Evolutionary conservation across 495 filamentous ascomycete species (phyloP), one percentile per base, ranked within the genome.

Genomic region (Parachaetomium inaequale): DNA sequence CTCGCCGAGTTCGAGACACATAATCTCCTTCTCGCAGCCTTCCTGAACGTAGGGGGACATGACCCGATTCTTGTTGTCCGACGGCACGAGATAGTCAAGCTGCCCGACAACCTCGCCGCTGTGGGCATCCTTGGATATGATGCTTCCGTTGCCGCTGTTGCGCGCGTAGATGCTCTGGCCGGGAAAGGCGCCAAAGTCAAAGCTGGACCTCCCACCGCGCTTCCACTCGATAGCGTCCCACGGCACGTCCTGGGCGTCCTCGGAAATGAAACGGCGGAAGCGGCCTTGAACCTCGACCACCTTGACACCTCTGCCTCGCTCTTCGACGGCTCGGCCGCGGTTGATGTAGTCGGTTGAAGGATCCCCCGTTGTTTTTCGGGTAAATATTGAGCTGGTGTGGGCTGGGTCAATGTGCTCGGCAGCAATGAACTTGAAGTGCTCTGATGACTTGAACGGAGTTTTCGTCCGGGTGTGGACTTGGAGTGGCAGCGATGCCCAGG

Each of bases 1-100:
- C 43, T 72, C 69, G n/a, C 71, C 71, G 10, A 73, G 51, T 43
- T 73, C 71, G 12, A 73, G 63, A 43, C 69, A 71, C 50, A 70
- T 47, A 15, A 73, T 42, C 15, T 70, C 67, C 15, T 56, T 67
- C 56, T 73, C 71, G 4, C 40, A 57, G 14, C 69, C 71, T 8
- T 65, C 68, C 3, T 46, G 62, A 12, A 73, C 40, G n/a, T 51
- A 64, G 12, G 57, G 57, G n/a, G n/a, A n/a, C 8, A 57, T 28
- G 52, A 38, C 10, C 31, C 47, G 2, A 36, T 34, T 6, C 6
- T 38, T 15, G 29, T 40, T 29, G 21, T 38, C 15, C n/a, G 56
- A 4, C 5, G 59, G 59, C 7, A 47, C 19, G 5, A 68, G 25
- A 26, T 73, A 73, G 46, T 73, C 71, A 17, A 73, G 59, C 55